phyloP scores from a whole-genome alignment of 345 rosid genomes.

The Syzygium aqueum region DNA sequence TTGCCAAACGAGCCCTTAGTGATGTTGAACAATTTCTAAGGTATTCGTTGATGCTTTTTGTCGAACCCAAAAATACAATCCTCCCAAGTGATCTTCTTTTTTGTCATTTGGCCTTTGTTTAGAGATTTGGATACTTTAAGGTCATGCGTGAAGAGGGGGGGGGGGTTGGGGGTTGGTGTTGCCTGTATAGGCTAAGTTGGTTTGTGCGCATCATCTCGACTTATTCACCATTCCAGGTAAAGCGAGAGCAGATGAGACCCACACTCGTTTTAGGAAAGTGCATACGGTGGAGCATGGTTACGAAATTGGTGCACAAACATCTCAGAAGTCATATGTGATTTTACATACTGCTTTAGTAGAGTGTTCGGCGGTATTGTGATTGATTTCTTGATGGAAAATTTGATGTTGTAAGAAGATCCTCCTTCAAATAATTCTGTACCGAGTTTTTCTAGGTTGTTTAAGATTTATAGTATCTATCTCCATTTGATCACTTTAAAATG shows the following conservation, averaged over 20 bases:
- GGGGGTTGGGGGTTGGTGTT: no score
- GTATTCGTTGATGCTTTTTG: not conserved
- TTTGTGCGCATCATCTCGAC: not conserved
- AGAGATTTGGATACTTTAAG: not conserved
- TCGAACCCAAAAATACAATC: not conserved
- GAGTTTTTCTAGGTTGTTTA: rapidly evolving
- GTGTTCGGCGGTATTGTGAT: not conserved
- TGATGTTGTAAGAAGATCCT: no score
- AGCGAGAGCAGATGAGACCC: no score
- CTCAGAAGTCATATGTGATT: not conserved
- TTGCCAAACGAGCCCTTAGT: no score
- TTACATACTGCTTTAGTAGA: no score
- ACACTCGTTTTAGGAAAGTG: not conserved
- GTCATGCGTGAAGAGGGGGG: not conserved
- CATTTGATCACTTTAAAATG: not conserved
- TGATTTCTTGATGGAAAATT: not conserved
- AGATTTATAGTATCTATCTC: not conserved
- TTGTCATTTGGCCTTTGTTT: not conserved
- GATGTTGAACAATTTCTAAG: not conserved
- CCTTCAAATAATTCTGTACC: no score
- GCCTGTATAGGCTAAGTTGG: rapidly evolving
- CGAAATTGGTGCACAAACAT: not conserved
- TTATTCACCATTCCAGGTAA: rapidly evolving
- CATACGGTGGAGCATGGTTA: not conserved
- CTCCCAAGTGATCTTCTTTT: not conserved